Percentiles rank a stretch among this genome's conserved stretches.
phyloP scores from a whole-genome alignment of 2,329 filamentous ascomycete species.

The Cladorrhinum sp. region DNA sequence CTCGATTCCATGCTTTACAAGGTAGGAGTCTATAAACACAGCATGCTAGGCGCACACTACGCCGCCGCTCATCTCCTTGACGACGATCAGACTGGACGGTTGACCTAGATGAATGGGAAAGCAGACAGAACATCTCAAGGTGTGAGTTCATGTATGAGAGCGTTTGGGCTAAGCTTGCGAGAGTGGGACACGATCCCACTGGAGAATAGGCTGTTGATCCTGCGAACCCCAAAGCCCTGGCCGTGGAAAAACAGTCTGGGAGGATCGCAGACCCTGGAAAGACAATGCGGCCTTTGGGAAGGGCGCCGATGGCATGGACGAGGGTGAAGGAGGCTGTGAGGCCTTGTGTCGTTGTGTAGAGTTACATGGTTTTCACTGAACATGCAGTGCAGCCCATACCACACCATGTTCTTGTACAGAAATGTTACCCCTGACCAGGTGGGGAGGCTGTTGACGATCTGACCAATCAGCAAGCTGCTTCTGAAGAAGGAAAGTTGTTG shows the following conservation, averaged over 20 bases:
- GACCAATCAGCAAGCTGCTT: conserved; percentile 3
- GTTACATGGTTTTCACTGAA: neutral
- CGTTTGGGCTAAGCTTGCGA: neutral
- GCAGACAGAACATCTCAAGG: neutral
- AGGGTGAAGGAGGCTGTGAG: conserved; percentile 3
- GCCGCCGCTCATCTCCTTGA: neutral
- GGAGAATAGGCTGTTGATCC: neutral
- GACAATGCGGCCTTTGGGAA: neutral
- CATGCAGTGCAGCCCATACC: neutral
- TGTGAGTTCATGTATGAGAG: neutral
- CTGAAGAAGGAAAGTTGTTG: conserved; percentile 6
- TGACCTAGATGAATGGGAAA: neutral
- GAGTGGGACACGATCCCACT: neutral
- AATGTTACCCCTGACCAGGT: neutral
- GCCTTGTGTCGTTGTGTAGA: neutral
- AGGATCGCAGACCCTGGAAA: neutral
- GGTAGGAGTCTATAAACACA: neutral
- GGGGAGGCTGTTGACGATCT: neutral
- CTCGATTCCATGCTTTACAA: neutral
- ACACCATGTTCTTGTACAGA: neutral
- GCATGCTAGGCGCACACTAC: neutral
- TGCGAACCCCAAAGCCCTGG: neutral
- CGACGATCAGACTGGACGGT: neutral
- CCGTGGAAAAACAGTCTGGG: neutral
- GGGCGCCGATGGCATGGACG: neutral